A percentile compares a stretch with the other conserved stretches of the same genome.
Evolutionary conservation across 2,329 filamentous ascomycete genomes (phyloP).

Genomic region (Mariannaea sp.): DNA sequence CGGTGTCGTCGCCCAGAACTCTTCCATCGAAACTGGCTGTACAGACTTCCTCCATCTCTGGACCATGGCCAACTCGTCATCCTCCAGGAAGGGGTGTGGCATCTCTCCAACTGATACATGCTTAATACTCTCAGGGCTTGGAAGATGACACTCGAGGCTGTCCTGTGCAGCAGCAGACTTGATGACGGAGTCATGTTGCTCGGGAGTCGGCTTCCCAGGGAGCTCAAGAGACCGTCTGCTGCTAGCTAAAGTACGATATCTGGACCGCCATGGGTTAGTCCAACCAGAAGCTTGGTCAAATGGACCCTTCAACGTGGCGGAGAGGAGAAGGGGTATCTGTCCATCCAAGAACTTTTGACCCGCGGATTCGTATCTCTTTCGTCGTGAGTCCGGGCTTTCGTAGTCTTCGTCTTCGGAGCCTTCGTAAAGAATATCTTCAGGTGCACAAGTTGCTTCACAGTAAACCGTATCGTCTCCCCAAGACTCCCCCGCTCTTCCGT

Average conservation of each 20-base stretch:
- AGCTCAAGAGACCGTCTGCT: conserved; percentile 26
- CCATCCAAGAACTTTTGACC: conserved; percentile 64
- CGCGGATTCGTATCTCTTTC: conserved; percentile 61
- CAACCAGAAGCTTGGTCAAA: conserved; percentile 51
- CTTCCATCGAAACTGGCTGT: conserved; percentile 19
- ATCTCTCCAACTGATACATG: conserved; percentile 38
- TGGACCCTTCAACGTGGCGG: conserved; percentile 65
- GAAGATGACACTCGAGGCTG: conserved; percentile 47
- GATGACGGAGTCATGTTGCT: conserved; percentile 25
- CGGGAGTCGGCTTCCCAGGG: conserved; percentile 17
- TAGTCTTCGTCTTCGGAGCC: conserved; percentile 65
- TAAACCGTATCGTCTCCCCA: conserved; percentile 48
- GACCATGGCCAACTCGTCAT: conserved; percentile 41
- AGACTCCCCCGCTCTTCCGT: conserved; percentile 21
- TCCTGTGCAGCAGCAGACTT: conserved; percentile 24
- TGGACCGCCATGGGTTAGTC: conserved; percentile 44
- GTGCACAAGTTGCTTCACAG: conserved; percentile 48
- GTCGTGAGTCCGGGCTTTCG: conserved; percentile 50
- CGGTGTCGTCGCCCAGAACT: conserved; percentile 32
- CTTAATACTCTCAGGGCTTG: conserved; percentile 48
- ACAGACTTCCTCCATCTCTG: conserved; percentile 42
- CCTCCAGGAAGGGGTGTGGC: conserved; percentile 39
- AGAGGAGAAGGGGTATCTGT: conserved; percentile 59
- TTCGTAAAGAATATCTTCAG: conserved; percentile 56
- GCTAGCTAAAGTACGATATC: conserved; percentile 28